These are phyloP conservation scores for Scedosporium dehoogii DNA, from an alignment of 2,329 filamentous ascomycete genomes.

Conservation along the genomic window DNA sequence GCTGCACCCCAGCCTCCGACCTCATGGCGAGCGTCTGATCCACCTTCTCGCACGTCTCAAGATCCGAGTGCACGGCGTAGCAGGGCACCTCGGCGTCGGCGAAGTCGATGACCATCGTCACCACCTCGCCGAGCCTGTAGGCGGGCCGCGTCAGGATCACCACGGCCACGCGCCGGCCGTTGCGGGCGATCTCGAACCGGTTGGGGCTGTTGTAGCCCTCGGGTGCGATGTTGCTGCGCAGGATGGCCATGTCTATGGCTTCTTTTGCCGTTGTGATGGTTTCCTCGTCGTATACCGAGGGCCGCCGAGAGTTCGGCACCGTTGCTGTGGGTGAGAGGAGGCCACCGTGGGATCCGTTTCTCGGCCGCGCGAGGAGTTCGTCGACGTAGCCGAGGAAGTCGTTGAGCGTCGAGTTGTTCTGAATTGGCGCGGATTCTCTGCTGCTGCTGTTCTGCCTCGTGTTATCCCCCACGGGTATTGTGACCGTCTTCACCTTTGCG, in stretches of 20 bases:
- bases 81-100: slow-evolving; percentile 66
- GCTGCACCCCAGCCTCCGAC: slow-evolving; percentile 74
- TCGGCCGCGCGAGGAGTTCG: slow-evolving; percentile 54
- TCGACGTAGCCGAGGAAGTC: slow-evolving; percentile 73
- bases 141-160: slow-evolving; percentile 81
- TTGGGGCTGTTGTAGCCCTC: slow-evolving; percentile 74
- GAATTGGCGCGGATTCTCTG: background rate
- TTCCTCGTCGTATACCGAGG: slow-evolving; percentile 36
- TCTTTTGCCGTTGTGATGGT: slow-evolving; percentile 62
- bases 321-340: slow-evolving; percentile 62
- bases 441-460: background rate
- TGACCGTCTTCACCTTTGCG: slow-evolving; percentile 53
- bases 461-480: slow-evolving; percentile 17
- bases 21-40: slow-evolving; percentile 72
- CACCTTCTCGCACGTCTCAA: slow-evolving; percentile 82
- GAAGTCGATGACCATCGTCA: slow-evolving; percentile 81
- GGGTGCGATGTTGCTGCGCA: slow-evolving; percentile 63
- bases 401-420: slow-evolving; percentile 23
- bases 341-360: slow-evolving; percentile 42
- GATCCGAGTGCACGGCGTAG: slow-evolving; percentile 72
- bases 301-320: slow-evolving; percentile 41
- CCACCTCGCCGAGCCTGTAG: slow-evolving; percentile 79
- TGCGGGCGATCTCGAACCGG: slow-evolving; percentile 88
- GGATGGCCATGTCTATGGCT: slow-evolving; percentile 81
- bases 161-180: slow-evolving; percentile 83